Evolutionary conservation across 148 eudicot genomes (phyloP).

Genomic region (Linanthus parryae): DNA sequence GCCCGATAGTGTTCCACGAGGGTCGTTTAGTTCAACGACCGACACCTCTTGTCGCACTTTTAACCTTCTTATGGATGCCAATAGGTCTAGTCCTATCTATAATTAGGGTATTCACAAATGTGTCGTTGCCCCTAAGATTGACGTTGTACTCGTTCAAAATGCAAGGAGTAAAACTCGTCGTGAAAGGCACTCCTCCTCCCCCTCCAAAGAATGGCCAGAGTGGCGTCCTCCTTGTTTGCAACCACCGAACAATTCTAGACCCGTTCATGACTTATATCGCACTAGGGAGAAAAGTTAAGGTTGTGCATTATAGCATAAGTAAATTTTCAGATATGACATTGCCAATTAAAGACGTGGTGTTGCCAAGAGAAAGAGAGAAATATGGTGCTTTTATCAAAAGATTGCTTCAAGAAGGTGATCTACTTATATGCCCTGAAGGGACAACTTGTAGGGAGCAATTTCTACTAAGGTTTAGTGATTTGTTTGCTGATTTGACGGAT

Average conservation of each 20-base stretch:
- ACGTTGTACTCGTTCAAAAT: conserved; percentile 34
- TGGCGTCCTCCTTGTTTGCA: conserved; percentile 51
- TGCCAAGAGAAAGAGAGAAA: conserved; percentile 48
- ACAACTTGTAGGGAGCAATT: conserved; percentile 64
- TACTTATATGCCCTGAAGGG: conserved; percentile 65
- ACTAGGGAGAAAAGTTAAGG: conserved; percentile 44
- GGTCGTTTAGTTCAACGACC: conserved; percentile 56
- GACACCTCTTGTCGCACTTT: conserved; percentile 39
- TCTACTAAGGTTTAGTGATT: conserved; percentile 49
- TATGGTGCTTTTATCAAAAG: conserved; percentile 44
- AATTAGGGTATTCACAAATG: conserved; percentile 34
- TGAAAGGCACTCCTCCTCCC: conserved; percentile 61
- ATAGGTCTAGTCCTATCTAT: conserved; percentile 43
- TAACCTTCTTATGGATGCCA: conserved; percentile 56
- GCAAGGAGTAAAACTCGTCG: conserved; percentile 43
- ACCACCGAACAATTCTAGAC: conserved; percentile 48
- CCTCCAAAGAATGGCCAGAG: conserved; percentile 33
- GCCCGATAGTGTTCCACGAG: conserved; percentile 54
- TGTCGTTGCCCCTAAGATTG: conserved; percentile 30
- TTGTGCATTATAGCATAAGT: conserved; percentile 53
- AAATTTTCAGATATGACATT: conserved; percentile 53
- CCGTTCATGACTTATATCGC: conserved; percentile 48
- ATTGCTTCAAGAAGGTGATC: conserved; percentile 49
- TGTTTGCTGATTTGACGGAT: conserved; percentile 57
- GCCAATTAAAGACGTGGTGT: conserved; percentile 54